These are phyloP conservation scores for Phytophthora pisi DNA, from an alignment of 352 stramenopile genomes.

Conservation along the genomic window DNA sequence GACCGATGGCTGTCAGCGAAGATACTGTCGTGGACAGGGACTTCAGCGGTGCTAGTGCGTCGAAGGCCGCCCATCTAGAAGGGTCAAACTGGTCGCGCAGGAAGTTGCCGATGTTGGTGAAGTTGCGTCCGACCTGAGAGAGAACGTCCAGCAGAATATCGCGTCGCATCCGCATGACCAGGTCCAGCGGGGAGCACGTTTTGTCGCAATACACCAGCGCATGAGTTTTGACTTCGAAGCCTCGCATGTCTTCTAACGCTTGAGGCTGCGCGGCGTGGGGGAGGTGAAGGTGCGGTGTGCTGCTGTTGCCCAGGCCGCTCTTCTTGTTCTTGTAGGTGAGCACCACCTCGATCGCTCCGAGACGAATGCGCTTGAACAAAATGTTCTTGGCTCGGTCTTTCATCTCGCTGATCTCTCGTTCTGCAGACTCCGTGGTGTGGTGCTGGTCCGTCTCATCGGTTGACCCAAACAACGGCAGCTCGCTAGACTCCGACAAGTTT, in stretches of 20 bases:
- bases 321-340: conserved; percentile 88
- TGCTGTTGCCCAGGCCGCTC: conserved; percentile 23
- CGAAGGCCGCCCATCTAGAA: conserved; percentile 68
- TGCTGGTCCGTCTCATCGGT: conserved; percentile 17
- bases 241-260: conserved; percentile 84
- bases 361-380: conserved; percentile 81
- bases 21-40: conserved; percentile 41
- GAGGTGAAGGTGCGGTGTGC: conserved; percentile 17
- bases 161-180: conserved; percentile 74
- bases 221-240: conserved; percentile 86
- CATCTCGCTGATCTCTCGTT: conserved; percentile 44
- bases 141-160: conserved; percentile 86
- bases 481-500: conserved; percentile 29
- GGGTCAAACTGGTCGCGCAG: conserved; percentile 81
- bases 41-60: conserved; percentile 69
- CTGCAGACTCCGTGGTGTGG: conserved; percentile 6
- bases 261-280: conserved; percentile 36
- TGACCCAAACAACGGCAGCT: conserved; percentile 30
- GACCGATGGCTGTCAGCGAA: conserved; percentile 22
- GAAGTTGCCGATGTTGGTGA: conserved; percentile 87
- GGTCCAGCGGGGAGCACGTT: conserved; percentile 75
- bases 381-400: conserved; percentile 58
- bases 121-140: conserved; percentile 85
- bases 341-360: conserved; percentile 77
- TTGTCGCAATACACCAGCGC: conserved; percentile 89